These are phyloP conservation scores for Dendrobium catenatum DNA, from an alignment of 106 monocot genomes.

Conservation along the genomic window DNA sequence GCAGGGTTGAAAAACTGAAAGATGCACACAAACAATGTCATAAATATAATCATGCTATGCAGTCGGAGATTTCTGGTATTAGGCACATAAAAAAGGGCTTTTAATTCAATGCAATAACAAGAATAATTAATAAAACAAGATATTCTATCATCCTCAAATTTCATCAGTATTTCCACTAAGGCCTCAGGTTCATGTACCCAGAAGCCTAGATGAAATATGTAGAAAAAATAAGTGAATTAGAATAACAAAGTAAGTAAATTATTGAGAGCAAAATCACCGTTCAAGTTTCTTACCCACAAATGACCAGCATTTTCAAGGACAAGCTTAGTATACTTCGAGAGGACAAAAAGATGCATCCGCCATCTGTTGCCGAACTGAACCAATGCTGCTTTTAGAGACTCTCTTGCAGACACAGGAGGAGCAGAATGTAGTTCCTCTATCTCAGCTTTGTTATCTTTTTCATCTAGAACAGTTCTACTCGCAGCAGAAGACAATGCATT, in stretches of 20 bases:
- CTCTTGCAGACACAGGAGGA: slow-evolving; percentile 33
- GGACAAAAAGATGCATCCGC: slow-evolving; percentile 25
- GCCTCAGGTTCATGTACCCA: neutral
- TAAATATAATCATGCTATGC: neutral
- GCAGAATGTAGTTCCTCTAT: slow-evolving; percentile 16
- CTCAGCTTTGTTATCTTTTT: slow-evolving; percentile 21
- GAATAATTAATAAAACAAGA: neutral
- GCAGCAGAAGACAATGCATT: slow-evolving; percentile 20
- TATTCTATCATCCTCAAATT: neutral
- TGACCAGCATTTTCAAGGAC: slow-evolving; percentile 17
- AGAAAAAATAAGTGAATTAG: neutral
- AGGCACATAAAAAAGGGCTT: neutral
- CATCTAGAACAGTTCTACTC: slow-evolving; percentile 14
- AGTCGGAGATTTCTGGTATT: no score
- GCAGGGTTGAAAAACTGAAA: neutral
- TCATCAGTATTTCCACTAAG: neutral
- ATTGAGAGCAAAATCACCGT: neutral
- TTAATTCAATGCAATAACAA: neutral
- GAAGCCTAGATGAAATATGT: neutral
- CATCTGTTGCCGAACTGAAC: slow-evolving; percentile 40
- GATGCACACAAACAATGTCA: neutral
- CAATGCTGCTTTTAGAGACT: slow-evolving; percentile 45
- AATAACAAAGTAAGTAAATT: neutral
- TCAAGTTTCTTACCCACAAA: slow-evolving; percentile 59
- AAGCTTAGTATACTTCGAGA: slow-evolving; percentile 39